Percentiles rank a stretch among this genome's conserved stretches.
Conservation (phyloP, 2,329 filamentous ascomycete genomes). For the Myriangium duriaei region DNA sequence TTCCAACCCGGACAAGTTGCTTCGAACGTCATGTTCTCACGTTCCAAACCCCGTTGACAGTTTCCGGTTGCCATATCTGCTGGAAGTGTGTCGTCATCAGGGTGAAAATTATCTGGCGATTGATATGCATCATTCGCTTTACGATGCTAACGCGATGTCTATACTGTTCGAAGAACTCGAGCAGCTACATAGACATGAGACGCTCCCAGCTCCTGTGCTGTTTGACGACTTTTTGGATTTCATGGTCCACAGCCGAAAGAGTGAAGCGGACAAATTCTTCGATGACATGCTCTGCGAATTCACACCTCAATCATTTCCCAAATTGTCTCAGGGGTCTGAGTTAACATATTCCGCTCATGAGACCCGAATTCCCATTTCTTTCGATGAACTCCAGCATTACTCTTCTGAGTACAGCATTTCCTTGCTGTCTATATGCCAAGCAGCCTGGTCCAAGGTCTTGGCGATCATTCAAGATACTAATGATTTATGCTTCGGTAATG, state of each 20-base stretch:
- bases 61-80: constrained; percentile 21
- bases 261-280: constrained; percentile 55
- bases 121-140: constrained; percentile 67
- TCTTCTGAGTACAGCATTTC: constrained; percentile 42
- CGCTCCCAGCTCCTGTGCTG: constrained; percentile 38
- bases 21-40: background rate
- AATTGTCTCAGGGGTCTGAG: background rate
- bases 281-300: constrained; percentile 40
- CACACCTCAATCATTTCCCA: constrained; percentile 30
- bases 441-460: constrained; percentile 58
- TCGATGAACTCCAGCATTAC: constrained; percentile 36
- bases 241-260: constrained; percentile 39
- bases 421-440: constrained; percentile 56
- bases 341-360: background rate
- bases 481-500: constrained; percentile 79
- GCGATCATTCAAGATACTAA: constrained; percentile 39
- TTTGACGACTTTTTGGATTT: constrained; percentile 54
- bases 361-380: constrained; percentile 19
- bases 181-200: constrained; percentile 34
- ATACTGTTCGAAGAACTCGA: constrained; percentile 61
- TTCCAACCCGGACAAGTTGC: constrained; percentile 13
- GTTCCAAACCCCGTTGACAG: constrained; percentile 2
- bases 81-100: constrained; percentile 18
- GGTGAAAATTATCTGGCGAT: constrained; percentile 30
- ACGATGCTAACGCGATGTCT: constrained; percentile 69